These are phyloP conservation scores for Dendrostoma leiphaemia DNA, from an alignment of 2,329 filamentous ascomycete species.

Conservation along the genomic window DNA sequence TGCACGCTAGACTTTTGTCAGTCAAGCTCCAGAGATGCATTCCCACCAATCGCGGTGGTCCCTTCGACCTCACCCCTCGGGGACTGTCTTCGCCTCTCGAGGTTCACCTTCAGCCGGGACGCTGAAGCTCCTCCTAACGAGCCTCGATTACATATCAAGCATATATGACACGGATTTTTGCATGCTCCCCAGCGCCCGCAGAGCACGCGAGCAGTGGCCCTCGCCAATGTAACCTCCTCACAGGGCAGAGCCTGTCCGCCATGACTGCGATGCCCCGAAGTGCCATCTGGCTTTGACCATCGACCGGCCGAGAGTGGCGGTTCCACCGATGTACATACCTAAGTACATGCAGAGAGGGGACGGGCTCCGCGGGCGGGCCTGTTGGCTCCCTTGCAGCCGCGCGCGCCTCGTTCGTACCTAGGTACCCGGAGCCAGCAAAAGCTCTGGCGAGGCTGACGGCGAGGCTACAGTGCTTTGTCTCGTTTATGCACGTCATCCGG, in stretches of 20 bases:
- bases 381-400: slow-evolving; percentile 1
- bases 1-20: slow-evolving; percentile 8
- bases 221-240: too few species aligned
- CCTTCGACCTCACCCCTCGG: slow-evolving; percentile 12
- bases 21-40: slow-evolving; percentile 1
- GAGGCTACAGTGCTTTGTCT: slow-evolving; percentile 6
- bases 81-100: neutral
- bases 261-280: too few species aligned
- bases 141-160: too few species aligned
- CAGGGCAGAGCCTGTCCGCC: too few species aligned
- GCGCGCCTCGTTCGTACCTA: too few species aligned
- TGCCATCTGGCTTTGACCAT: neutral
- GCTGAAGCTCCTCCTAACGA: too few species aligned
- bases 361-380: slow-evolving; percentile 6
- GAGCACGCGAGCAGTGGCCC: too few species aligned
- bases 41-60: slow-evolving; percentile 14
- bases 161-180: neutral
- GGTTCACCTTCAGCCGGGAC: neutral
- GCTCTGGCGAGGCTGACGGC: slow-evolving; percentile 13
- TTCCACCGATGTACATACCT: too few species aligned
- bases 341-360: neutral
- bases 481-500: neutral
- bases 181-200: too few species aligned
- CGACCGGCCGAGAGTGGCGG: neutral
- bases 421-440: too few species aligned